Evolutionary conservation across 2,329 filamentous ascomycete species (phyloP).

Genomic region (Metarhizium humberi): DNA sequence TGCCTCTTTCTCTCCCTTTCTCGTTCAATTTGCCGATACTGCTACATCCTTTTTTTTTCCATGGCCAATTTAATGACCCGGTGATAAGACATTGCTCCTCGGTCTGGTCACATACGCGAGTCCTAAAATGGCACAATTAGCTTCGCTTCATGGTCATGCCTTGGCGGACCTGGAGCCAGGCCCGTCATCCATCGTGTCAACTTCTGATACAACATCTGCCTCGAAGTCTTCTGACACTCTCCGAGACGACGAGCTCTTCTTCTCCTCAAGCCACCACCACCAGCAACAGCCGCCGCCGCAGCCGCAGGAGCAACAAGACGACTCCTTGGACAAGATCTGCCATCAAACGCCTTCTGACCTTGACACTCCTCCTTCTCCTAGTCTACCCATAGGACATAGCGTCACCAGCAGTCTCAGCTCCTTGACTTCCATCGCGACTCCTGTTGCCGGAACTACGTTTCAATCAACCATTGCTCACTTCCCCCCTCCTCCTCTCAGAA

Average conservation of each 20-base stretch:
- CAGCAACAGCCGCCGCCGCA: slow-evolving; percentile 5
- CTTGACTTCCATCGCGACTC: slow-evolving; percentile 1
- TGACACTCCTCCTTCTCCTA: slow-evolving; percentile 5
- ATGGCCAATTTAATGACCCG: slow-evolving; percentile 11
- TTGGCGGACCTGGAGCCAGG: slow-evolving; percentile 2
- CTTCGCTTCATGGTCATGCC: slow-evolving; percentile 4
- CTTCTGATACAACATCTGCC: slow-evolving; percentile 29
- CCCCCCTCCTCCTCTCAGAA: slow-evolving; percentile 10
- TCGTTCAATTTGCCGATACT: slow-evolving; percentile 6
- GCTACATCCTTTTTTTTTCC: slow-evolving; percentile 5
- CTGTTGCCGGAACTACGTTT: slow-evolving; percentile 9
- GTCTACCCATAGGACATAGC: neutral
- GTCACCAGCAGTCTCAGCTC: slow-evolving; percentile 4
- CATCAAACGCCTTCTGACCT: slow-evolving; percentile 1
- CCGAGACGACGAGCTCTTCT: slow-evolving; percentile 4
- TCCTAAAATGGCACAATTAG: slow-evolving; percentile 15
- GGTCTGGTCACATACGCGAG: slow-evolving; percentile 6
- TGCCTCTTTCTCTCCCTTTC: slow-evolving; percentile 2
- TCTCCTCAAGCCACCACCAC: neutral
- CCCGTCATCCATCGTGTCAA: slow-evolving; percentile 9
- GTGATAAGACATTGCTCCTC: slow-evolving; percentile 11
- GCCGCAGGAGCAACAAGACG: slow-evolving; percentile 13
- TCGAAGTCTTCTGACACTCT: slow-evolving; percentile 21
- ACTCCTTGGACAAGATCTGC: slow-evolving; percentile 5
- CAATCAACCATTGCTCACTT: slow-evolving; percentile 9